phyloP scores from a whole-genome alignment of 768 basidiomycete species.

The Filobasidium floriforme region DNA sequence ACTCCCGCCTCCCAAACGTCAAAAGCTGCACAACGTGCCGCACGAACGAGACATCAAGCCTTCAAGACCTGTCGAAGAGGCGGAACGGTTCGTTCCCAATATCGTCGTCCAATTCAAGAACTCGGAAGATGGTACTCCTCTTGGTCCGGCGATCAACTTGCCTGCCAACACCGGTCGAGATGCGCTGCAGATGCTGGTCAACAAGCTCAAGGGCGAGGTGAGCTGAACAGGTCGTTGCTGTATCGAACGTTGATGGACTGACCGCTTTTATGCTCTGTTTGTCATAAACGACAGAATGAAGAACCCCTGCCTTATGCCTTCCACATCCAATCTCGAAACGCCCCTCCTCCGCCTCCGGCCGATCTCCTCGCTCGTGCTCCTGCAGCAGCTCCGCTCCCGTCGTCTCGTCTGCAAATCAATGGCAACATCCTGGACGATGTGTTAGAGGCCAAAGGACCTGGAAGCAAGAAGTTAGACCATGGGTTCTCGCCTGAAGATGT shows the following conservation, averaged over 20 bases:
- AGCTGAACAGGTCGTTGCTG: conserved; percentile 13
- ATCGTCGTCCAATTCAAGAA: conserved; percentile 88
- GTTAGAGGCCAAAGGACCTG: conserved; percentile 51
- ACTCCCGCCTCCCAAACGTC: conserved; percentile 80
- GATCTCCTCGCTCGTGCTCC: conserved; percentile 24
- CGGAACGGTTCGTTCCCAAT: conserved; percentile 51
- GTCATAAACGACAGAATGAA: conserved; percentile 53
- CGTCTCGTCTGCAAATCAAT: conserved; percentile 72
- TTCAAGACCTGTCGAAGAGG: conserved; percentile 43
- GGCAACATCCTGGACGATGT: conserved; percentile 78
- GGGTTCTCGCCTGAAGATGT: conserved; percentile 60
- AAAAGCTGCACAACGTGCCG: conserved; percentile 70
- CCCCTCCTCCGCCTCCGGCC: conserved; percentile 8
- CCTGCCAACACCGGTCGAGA: conserved; percentile 80
- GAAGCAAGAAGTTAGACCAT: conserved; percentile 11
- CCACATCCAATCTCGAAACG: conserved; percentile 53
- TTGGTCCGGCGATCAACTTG: conserved; percentile 81
- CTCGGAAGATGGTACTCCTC: conserved; percentile 68
- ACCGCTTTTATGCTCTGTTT: not conserved
- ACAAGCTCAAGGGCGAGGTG: conserved; percentile 71
- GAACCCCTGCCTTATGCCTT: conserved; percentile 90
- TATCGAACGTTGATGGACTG: not conserved
- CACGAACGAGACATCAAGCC: conserved; percentile 45
- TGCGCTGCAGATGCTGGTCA: conserved; percentile 77
- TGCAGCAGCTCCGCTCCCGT: conserved; percentile 43